Evolutionary conservation across 2,329 filamentous ascomycete genomes (phyloP), one percentile per base, ranked within the genome.

Genomic region (Pyrenophora teres): DNA sequence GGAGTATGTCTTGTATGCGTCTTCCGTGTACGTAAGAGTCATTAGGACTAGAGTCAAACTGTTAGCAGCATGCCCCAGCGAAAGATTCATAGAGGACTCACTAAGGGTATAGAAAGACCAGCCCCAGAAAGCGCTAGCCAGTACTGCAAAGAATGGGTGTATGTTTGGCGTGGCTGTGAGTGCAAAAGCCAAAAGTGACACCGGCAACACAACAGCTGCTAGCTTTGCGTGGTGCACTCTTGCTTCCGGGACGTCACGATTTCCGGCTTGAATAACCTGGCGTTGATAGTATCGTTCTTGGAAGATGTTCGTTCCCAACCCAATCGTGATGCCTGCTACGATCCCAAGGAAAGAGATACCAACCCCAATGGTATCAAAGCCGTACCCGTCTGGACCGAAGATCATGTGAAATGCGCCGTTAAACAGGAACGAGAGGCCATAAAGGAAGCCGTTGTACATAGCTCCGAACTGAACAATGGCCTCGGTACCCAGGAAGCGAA

Each of bases 51-150:
- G 2, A 23, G 9, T 8, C 3, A 4, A 12, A 10, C 15, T 30
- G 40, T 54, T n/a, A 48, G 52, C 21, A 10, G 4, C 8, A n/a
- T 2, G 12, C 6, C 3, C 25, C 31, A 18, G 5, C 19, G 23
- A 19, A 3, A 3, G 9, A 7, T 9, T 15, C 8, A 15, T 19
- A 1, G 19, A 25, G 21, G 7, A 55, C 59, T 60, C 44, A 62
- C 59, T 81, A 0, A 82, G 70, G 1, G 76, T 77, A 45, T 80
- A 80, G 55, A 81, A 80, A 4, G 74, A 77, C 68, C 77, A 79
- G 0, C 80, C 81, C 67, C 80, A 81, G 15, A 81, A 74, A 0
- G 75, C 72, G 0, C 77, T 78, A 2, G 78, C 79, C 12, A 82
- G 60, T 4, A 82, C 77, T 0, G 80, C 78, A 3, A 80, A 74